phyloP scores from a whole-genome alignment of 352 stramenopile genomes.

The Globisporangium nagaii region DNA sequence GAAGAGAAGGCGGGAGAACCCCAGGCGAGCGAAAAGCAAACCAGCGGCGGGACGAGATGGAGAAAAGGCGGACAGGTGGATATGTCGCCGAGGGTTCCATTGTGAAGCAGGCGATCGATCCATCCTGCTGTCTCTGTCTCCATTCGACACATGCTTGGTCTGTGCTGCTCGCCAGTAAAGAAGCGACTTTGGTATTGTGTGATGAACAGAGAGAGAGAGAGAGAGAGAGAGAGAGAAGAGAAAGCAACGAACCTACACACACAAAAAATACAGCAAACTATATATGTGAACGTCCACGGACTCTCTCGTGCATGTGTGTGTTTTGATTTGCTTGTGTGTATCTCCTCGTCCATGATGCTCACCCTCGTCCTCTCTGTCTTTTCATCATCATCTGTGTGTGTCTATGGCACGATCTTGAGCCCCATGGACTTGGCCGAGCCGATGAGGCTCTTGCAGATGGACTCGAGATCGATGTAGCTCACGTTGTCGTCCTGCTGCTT shows the following conservation, averaged over 20 bases:
- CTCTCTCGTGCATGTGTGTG: too few species aligned
- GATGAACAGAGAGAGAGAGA: neutral
- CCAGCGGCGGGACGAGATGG: too few species aligned
- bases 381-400: neutral
- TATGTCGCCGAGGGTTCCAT: neutral
- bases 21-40: too few species aligned
- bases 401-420: conserved; percentile 74
- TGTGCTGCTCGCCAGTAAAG: too few species aligned
- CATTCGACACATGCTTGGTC: too few species aligned
- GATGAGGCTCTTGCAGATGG: conserved; percentile 91
- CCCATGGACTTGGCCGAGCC: conserved; percentile 92
- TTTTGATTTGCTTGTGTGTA: too few species aligned
- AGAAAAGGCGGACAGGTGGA: too few species aligned
- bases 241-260: neutral
- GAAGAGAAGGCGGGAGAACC: too few species aligned
- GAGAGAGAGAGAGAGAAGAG: neutral
- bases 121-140: too few species aligned
- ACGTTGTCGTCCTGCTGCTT: conserved; percentile 95
- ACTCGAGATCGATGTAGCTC: conserved; percentile 89
- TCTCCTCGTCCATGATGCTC: too few species aligned
- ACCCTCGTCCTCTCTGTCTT: neutral
- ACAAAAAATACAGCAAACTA: conserved; percentile 1
- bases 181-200: too few species aligned
- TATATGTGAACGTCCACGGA: neutral
- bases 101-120: neutral